Percentiles rank a stretch among this genome's conserved stretches.
Evolutionary conservation across 495 filamentous ascomycete species (phyloP).

Genomic region (Sabuloglossum arenarium): DNA sequence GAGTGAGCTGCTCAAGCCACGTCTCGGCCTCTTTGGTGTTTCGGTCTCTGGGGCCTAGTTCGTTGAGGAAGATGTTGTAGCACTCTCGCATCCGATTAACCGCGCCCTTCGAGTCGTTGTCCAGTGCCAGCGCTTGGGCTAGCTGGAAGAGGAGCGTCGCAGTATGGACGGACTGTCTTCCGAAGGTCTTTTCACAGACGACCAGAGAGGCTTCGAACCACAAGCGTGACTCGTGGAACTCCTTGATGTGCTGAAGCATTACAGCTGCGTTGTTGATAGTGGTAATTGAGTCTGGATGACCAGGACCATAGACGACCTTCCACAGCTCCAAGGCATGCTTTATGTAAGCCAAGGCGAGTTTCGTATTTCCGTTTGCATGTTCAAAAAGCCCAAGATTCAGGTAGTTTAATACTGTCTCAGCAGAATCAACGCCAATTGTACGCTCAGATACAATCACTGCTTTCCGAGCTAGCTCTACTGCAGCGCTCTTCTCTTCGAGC

Average conservation of each 20-base stretch:
- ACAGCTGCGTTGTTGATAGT: constrained; percentile 98
- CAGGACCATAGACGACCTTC: constrained; percentile 87
- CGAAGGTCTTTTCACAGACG: constrained; percentile 72
- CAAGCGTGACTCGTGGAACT: constrained; percentile 73
- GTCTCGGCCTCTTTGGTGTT: constrained; percentile 89
- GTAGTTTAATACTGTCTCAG: constrained; percentile 83
- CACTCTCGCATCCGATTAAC: constrained; percentile 86
- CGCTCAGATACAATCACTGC: constrained; percentile 90
- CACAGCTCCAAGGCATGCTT: constrained; percentile 86
- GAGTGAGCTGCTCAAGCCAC: constrained; percentile 91
- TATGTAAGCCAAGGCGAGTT: constrained; percentile 61
- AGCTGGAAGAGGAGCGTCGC: constrained; percentile 96
- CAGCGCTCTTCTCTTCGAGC: constrained; percentile 85
- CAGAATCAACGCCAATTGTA: constrained; percentile 81
- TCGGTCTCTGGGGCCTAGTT: constrained; percentile 69
- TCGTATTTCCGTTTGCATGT: constrained; percentile 75
- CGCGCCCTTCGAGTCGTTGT: constrained; percentile 76
- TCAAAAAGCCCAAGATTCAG: constrained; percentile 92
- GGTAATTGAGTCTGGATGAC: constrained; percentile 94
- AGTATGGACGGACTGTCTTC: constrained; percentile 69
- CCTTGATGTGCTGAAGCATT: constrained; percentile 87
- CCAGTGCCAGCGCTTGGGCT: constrained; percentile 80
- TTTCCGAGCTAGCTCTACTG: constrained; percentile 88
- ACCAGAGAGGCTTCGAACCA: constrained; percentile 91
- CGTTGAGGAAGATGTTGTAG: constrained; percentile 76